Evolutionary conservation across 2,329 filamentous ascomycete species (phyloP).

Genomic region (Metarhizium brunneum): DNA sequence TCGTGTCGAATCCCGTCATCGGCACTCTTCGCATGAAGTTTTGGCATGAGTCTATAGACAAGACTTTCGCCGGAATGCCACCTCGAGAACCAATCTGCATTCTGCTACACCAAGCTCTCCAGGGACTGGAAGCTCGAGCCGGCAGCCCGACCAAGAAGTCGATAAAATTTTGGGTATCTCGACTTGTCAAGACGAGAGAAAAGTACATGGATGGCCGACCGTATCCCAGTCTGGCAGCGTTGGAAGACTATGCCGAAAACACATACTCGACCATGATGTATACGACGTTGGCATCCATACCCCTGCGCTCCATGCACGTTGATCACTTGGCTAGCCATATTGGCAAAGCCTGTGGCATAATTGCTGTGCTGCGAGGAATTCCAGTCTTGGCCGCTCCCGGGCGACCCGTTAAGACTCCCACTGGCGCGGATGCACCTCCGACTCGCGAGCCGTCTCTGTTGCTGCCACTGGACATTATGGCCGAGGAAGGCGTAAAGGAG

Average conservation of each 20-base stretch:
- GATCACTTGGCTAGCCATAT: slow-evolving; percentile 94
- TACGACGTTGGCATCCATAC: slow-evolving; percentile 69
- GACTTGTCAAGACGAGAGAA: slow-evolving; percentile 73
- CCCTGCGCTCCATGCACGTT: slow-evolving; percentile 70
- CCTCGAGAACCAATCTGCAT: slow-evolving; percentile 89
- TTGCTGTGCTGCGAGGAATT: slow-evolving; percentile 75
- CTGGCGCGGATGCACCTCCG: slow-evolving; percentile 25
- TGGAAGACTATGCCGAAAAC: slow-evolving; percentile 88
- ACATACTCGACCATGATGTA: slow-evolving; percentile 93
- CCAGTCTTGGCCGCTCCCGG: slow-evolving; percentile 74
- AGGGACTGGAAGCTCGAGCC: slow-evolving; percentile 42
- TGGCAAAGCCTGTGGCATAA: slow-evolving; percentile 86
- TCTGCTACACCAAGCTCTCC: slow-evolving; percentile 64
- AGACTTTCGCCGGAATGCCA: slow-evolving; percentile 66
- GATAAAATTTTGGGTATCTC: slow-evolving; percentile 64
- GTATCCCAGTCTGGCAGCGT: slow-evolving; percentile 59
- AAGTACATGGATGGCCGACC: slow-evolving; percentile 77
- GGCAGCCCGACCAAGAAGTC: slow-evolving; percentile 34
- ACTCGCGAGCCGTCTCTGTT: slow-evolving; percentile 50
- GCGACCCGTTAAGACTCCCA: slow-evolving; percentile 35
- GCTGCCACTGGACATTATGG: slow-evolving; percentile 84
- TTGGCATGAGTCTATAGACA: slow-evolving; percentile 78
- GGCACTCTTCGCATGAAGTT: slow-evolving; percentile 88
- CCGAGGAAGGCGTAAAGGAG: slow-evolving; percentile 68
- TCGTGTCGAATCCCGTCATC: slow-evolving; percentile 78